Conservation (phyloP, 208 protist genomes). For the Acanthamoeba healyi region DNA sequence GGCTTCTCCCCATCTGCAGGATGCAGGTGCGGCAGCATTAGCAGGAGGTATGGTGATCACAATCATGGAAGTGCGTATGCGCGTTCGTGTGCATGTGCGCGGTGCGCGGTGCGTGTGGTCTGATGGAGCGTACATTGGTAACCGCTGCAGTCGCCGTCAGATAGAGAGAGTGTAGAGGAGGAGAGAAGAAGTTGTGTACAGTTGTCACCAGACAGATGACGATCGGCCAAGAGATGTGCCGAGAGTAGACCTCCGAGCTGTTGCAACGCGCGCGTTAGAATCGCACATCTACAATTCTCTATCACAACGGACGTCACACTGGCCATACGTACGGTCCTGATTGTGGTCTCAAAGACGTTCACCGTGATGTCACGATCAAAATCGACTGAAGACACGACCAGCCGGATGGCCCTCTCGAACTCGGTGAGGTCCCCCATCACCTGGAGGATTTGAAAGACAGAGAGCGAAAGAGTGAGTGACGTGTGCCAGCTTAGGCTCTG, state of each 20-base stretch:
- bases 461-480: no score
- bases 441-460: not conserved
- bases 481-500: no score
- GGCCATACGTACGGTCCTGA: conserved; percentile 91
- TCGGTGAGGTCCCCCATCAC: conserved; percentile 78
- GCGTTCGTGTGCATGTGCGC: no score
- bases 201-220: not conserved
- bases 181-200: not conserved
- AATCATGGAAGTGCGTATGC: no score
- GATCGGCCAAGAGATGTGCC: conserved; percentile 62
- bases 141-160: not conserved
- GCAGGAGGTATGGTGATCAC: no score
- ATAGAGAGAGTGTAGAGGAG: not conserved
- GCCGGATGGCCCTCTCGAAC: conserved; percentile 85
- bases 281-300: no score
- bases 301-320: no score
- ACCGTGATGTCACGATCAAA: conserved; percentile 89
- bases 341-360: conserved; percentile 94
- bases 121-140: not conserved
- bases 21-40: no score
- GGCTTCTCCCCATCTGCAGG: not conserved
- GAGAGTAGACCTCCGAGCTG: conserved; percentile 56
- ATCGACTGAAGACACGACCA: conserved; percentile 87
- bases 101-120: no score
- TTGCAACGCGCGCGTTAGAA: no score